Evolutionary conservation across 768 basidiomycete species (phyloP).

Genomic region (Leucosporidium scottii): DNA sequence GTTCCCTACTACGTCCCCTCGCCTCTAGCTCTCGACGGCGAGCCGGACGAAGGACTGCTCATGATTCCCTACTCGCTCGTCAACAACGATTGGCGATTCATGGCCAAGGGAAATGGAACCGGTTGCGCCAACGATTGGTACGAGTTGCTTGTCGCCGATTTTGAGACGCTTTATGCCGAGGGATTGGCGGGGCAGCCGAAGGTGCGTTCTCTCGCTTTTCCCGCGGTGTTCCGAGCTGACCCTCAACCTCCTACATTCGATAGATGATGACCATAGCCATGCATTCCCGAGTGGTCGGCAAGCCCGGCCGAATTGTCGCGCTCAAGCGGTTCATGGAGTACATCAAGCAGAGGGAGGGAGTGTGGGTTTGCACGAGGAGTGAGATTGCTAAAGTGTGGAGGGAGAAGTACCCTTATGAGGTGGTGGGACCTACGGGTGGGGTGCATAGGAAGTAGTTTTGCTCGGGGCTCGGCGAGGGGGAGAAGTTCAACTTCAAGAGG

Average conservation of each 20-base stretch:
- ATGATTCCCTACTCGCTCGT: constrained; percentile 15
- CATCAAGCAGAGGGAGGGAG: constrained; percentile 9
- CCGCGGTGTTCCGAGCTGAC: neutral
- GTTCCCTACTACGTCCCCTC: constrained; percentile 23
- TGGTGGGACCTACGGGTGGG: constrained; percentile 11
- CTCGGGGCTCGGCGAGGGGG: too few relatives aligned
- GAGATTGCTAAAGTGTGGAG: constrained; percentile 17
- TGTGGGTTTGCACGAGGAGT: constrained; percentile 18
- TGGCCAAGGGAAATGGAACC: constrained; percentile 6
- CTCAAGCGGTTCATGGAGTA: constrained; percentile 29
- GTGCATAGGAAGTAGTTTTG: too few relatives aligned
- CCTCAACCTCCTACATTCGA: too few relatives aligned
- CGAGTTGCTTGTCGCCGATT: constrained; percentile 10
- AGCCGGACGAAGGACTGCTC: constrained; percentile 20
- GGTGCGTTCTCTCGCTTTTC: neutral
- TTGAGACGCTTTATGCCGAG: constrained; percentile 12
- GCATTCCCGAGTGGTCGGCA: constrained; percentile 37
- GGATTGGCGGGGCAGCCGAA: constrained; percentile 2
- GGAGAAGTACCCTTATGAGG: constrained; percentile 21
- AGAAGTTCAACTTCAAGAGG: too few relatives aligned
- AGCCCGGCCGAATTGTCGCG: constrained; percentile 9
- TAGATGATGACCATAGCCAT: constrained; percentile 34
- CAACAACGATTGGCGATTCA: constrained; percentile 12
- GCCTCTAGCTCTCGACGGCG: constrained; percentile 16
- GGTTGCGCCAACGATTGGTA: neutral